Evolutionary conservation across 495 filamentous ascomycete genomes (phyloP).

Genomic region (Chaetomium cochliodes): DNA sequence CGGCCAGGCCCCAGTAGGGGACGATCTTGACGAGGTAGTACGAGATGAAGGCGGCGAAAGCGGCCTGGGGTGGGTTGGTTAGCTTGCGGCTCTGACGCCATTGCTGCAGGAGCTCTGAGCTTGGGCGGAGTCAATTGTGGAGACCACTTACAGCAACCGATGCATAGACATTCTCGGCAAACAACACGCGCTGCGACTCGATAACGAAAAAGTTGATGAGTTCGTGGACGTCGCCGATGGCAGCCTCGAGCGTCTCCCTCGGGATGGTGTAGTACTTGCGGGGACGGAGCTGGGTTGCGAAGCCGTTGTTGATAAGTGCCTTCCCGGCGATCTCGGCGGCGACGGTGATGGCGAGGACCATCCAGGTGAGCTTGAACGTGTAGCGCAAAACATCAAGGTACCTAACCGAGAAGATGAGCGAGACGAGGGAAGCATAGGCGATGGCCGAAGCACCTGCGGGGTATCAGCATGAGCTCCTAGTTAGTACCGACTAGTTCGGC

Average conservation of each 20-base stretch:
- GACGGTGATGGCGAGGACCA: constrained; percentile 64
- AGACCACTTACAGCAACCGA: constrained; percentile 70
- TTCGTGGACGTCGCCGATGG: constrained; percentile 84
- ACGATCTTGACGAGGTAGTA: constrained; percentile 94
- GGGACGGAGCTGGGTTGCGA: constrained; percentile 84
- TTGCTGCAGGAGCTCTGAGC: constrained; percentile 15
- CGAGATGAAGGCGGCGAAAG: constrained; percentile 70
- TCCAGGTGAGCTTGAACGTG: constrained; percentile 80
- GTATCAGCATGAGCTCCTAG: constrained; percentile 46
- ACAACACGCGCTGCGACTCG: constrained; percentile 91
- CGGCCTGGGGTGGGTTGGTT: constrained; percentile 26
- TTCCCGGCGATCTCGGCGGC: constrained; percentile 74
- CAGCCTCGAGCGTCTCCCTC: constrained; percentile 73
- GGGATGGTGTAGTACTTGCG: constrained; percentile 90
- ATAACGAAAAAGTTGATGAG: constrained; percentile 96
- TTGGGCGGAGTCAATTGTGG: constrained; percentile 9
- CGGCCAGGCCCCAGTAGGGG: constrained; percentile 85
- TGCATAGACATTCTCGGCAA: constrained; percentile 84
- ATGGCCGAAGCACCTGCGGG: constrained; percentile 74
- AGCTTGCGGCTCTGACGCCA: constrained; percentile 19
- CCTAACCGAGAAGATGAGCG: constrained; percentile 83
- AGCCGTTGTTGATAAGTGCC: constrained; percentile 68
- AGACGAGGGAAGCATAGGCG: constrained; percentile 69
- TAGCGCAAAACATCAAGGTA: constrained; percentile 88
- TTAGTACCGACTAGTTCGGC: constrained; percentile 49